Base-by-base conservation (phyloP, 2,329 filamentous ascomycete species). In the Phialophora expanda region DNA sequence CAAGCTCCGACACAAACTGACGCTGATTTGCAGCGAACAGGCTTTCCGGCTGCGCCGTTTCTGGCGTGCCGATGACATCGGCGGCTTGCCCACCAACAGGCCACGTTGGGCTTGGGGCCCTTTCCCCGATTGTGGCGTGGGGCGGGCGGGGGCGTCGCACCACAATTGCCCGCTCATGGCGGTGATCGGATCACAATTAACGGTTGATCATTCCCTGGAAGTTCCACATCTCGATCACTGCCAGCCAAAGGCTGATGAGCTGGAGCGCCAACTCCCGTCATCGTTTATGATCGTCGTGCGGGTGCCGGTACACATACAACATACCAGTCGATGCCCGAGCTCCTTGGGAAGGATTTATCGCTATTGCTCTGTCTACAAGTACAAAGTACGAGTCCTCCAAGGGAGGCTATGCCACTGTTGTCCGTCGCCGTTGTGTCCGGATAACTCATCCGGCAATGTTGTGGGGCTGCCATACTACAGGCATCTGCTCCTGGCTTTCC, bases 21-120 rank as follows among this genome's bases (percentile, higher is more conserved):
- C 34, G 38, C 46, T 61, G 65, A 61, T 28, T 61, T 46, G 61
- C 56, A 41, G 8, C 17, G 28, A 55, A 55, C 24, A 34, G 53
- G 26, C 48, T 53, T 53, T 7, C 17, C 2, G 9, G 44, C 44
- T 48, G 32, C 32, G 7, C 7, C 22, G 26, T 28, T 26, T 14
- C 20, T 8, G 55, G 32, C 20, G 6, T 26, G 55, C 14, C 59
- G 12, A 64, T 64, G 61, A 64, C 61, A 64, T 58, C 54, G 61
- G 61, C 57, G 61, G 61, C 61, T 57, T 64, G 61, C 28, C 48
- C 38, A 51, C 20, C 48, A 4, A 22, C 48, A 22, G 48, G 48
- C 48, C 20, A 51, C 20, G 20, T 51, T 51, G 9, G 22, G 24
- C 48, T n/a, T n/a, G 38, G 38, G 38, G 38, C 38, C 14, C 3